Evolutionary conservation across 495 filamentous ascomycete species (phyloP).

Genomic region (Pyronema omphalodes): DNA sequence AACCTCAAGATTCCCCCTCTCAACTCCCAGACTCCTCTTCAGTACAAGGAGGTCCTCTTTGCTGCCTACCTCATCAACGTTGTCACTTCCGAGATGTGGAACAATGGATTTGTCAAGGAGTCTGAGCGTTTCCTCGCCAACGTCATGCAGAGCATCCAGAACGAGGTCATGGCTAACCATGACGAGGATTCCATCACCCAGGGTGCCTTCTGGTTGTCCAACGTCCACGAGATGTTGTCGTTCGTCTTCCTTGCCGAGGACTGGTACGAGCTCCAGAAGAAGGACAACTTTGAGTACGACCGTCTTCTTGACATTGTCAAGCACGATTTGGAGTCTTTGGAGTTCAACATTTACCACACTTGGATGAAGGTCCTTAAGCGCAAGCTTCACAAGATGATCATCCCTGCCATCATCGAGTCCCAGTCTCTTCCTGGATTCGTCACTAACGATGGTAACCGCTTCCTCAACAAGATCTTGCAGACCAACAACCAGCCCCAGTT

Average conservation of each 20-base stretch:
- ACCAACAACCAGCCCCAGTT: slow-evolving; percentile 74
- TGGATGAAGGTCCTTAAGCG: slow-evolving; percentile 99
- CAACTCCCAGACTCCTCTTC: slow-evolving; percentile 62
- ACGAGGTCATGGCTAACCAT: slow-evolving; percentile 95
- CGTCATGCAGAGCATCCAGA: slow-evolving; percentile 98
- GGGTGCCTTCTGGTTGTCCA: slow-evolving; percentile 96
- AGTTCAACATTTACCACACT: slow-evolving; percentile 99
- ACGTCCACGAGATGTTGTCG: slow-evolving; percentile 98
- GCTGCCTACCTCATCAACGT: slow-evolving; percentile 97
- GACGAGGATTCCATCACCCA: slow-evolving; percentile 95
- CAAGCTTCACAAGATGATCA: slow-evolving; percentile 98
- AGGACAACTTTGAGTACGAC: slow-evolving; percentile 97
- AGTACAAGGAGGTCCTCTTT: slow-evolving; percentile 97
- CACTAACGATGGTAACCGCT: slow-evolving; percentile 92
- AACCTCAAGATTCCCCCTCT: slow-evolving; percentile 90
- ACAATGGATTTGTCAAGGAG: slow-evolving; percentile 99
- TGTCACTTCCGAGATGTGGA: slow-evolving; percentile 99
- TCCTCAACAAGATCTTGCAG: slow-evolving; percentile 89
- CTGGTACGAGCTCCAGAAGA: slow-evolving; percentile 99
- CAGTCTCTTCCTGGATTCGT: slow-evolving; percentile 97
- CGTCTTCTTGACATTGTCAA: slow-evolving; percentile 95
- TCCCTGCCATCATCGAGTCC: slow-evolving; percentile 96
- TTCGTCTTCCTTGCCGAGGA: slow-evolving; percentile 98
- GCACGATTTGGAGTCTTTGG: slow-evolving; percentile 91
- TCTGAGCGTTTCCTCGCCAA: slow-evolving; percentile 97